Base-by-base conservation (phyloP, 768 basidiomycete genomes). In the Suillus luteus region DNA sequence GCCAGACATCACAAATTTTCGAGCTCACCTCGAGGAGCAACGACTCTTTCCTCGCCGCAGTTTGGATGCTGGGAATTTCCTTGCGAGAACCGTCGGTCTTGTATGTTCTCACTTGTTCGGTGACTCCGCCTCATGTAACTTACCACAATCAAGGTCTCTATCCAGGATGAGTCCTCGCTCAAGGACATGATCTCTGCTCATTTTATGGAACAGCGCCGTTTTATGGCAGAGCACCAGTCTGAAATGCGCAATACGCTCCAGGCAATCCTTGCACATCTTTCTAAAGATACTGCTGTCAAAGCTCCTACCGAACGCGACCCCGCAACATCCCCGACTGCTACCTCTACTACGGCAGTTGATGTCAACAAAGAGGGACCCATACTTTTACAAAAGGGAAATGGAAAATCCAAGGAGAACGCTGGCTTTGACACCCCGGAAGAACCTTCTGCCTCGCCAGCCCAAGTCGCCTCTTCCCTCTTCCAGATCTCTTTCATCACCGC, bases 401-500 rank as follows among this genome's bases (percentile, higher is more conserved):
- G 79, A 24, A 81, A 82, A 62, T 73, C 49, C 15, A 81, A 78
- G 60, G 69, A 69, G 10, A 55, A 65, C 1, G 43, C 63, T 27
- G 59, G 40, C 27, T 44, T 59, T 1, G 62, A 60, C 22, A 35
- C 62, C 14, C 66, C 67, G n/a, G 27, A 43, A 24, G 65, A 67
- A 8, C 11, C 31, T 17, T 73, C 75, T 24, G 62, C 64, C 7
- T 61, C 62, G 31, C 38, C 62, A 2, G 43, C 51, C 15, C 49
- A 43, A 22, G 59, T 65, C 33, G 44, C 46, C 12, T 24, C 52
- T 31, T 67, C 83, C 5, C 63, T 84, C 17, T 72, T 76, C n/a
- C 70, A 75, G 41, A 77, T 86, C 58, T 62, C 69, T 27, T 76
- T 70, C 41, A 77, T 85, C 65, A 79, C 82, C 66, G 69, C 76